Conservation (phyloP, 768 basidiomycete species). For the Leccinum subgranulosum region DNA sequence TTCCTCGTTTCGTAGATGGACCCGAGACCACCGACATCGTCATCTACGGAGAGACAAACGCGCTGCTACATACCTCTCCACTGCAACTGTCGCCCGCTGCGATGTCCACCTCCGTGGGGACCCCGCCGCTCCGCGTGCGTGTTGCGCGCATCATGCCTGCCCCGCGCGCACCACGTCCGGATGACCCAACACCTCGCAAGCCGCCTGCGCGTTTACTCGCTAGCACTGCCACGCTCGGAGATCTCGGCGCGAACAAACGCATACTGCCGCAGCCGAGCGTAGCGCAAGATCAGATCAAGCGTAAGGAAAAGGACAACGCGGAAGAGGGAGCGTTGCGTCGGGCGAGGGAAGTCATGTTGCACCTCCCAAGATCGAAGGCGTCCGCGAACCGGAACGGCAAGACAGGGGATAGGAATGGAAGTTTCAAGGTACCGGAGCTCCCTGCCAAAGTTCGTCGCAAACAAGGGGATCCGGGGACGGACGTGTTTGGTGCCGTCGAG, state of each 20-base stretch:
- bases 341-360: conserved; percentile 38
- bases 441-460: conserved; percentile 31
- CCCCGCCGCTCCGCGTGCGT: conserved; percentile 35
- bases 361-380: conserved; percentile 30
- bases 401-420: conserved; percentile 4
- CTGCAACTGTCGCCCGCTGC: conserved; percentile 10
- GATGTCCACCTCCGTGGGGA: conserved; percentile 19
- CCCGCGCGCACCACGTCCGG: conserved; percentile 55
- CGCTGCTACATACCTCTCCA: conserved; percentile 7
- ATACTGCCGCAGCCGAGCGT: conserved; percentile 16
- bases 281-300: conserved; percentile 11
- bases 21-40: conserved; percentile 68
- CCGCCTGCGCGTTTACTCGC: conserved; percentile 43
- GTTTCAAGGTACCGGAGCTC: conserved; percentile 49
- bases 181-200: conserved; percentile 74
- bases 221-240: conserved; percentile 3
- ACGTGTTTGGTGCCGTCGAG: conserved; percentile 28
- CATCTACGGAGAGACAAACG: conserved; percentile 42
- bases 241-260: conserved; percentile 21
- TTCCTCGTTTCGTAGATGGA: conserved; percentile 42
- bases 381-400: conserved; percentile 5
- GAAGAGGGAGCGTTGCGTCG: conserved; percentile 32
- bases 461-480: conserved; percentile 22
- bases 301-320: conserved; percentile 12
- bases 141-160: conserved; percentile 57